Conservation (phyloP, 352 stramenopile species). For the Globisporangium echinulatum region DNA sequence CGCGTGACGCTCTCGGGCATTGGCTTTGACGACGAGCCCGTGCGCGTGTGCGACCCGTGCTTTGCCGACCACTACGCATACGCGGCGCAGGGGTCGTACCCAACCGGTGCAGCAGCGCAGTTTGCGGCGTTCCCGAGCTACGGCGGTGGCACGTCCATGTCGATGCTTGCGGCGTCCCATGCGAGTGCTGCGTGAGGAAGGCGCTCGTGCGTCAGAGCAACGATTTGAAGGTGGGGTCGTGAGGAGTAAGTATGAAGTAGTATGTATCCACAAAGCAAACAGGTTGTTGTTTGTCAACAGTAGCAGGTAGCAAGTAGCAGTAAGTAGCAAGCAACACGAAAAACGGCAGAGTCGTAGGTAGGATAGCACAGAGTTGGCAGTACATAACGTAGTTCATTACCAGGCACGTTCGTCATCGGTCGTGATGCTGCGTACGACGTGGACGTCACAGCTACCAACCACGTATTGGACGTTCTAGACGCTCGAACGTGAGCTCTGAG, state of each 20-base stretch:
- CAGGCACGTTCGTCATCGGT: too few species aligned
- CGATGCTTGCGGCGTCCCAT: constrained; percentile 10
- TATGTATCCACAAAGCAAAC: too few species aligned
- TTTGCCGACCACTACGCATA: constrained; percentile 68
- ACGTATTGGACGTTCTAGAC: too few species aligned
- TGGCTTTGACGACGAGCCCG: constrained; percentile 76
- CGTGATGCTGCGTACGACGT: too few species aligned
- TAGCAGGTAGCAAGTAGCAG: not conserved
- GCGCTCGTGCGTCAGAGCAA: not conserved
- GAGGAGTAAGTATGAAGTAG: not conserved
- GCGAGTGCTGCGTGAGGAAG: constrained; percentile 9
- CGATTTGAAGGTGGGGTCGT: not conserved
- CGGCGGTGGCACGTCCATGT: constrained; percentile 5
- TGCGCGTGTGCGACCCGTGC: constrained; percentile 83
- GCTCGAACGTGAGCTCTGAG: too few species aligned
- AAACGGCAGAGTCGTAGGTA: too few species aligned
- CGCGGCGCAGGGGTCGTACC: constrained; percentile 18
- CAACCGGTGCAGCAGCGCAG: not conserved
- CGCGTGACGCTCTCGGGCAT: constrained; percentile 69
- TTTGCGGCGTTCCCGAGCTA: constrained; percentile 10
- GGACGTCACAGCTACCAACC: too few species aligned
- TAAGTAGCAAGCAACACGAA: too few species aligned
- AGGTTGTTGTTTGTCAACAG: not conserved
- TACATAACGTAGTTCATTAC: too few species aligned
- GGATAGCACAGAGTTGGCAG: too few species aligned